Percentiles rank a stretch among this genome's conserved stretches.
Conservation (phyloP, 805 yeast genomes). For the Allodekkera sacchari region DNA sequence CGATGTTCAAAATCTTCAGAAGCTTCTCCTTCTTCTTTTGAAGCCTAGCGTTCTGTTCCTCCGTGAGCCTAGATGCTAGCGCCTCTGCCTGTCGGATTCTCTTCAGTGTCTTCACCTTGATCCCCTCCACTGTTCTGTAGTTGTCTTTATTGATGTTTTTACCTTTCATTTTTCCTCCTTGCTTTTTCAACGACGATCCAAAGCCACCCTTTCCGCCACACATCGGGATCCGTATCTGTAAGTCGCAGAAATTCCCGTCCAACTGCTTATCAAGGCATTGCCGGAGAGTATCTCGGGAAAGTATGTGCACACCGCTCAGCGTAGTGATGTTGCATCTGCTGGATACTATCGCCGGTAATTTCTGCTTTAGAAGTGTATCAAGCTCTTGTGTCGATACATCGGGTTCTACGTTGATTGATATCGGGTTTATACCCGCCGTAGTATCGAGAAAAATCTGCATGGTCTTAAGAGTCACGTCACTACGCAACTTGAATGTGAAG, state of each 20-base stretch:
- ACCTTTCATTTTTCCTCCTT: slow-evolving; percentile 30
- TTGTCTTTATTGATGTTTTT: slow-evolving; percentile 16
- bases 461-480: too few species aligned
- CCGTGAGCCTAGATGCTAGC: slow-evolving; percentile 9
- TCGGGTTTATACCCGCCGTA: slow-evolving; percentile 9
- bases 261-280: too few species aligned
- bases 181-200: slow-evolving; percentile 33
- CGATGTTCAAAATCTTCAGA: slow-evolving; percentile 24
- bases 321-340: slow-evolving; percentile 9
- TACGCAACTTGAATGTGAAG: too few species aligned
- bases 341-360: slow-evolving; percentile 8
- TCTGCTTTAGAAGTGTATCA: slow-evolving; percentile 1
- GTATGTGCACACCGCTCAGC: slow-evolving; percentile 8
- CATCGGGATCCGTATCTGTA: slow-evolving; percentile 27
- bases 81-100: slow-evolving; percentile 29
- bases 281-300: too few species aligned
- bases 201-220: slow-evolving; percentile 51
- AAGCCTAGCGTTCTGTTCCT: slow-evolving; percentile 14
- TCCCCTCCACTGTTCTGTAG: slow-evolving; percentile 33
- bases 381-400: slow-evolving; percentile 4
- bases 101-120: slow-evolving; percentile 27
- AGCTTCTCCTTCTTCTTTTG: slow-evolving; percentile 27
- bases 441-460: too few species aligned
- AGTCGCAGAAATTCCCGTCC: slow-evolving; percentile 10
- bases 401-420: slow-evolving; percentile 2